Evolutionary conservation across 2,329 filamentous ascomycete genomes (phyloP), one percentile per base, ranked within the genome.

Genomic region (Aschersonia sp.): DNA sequence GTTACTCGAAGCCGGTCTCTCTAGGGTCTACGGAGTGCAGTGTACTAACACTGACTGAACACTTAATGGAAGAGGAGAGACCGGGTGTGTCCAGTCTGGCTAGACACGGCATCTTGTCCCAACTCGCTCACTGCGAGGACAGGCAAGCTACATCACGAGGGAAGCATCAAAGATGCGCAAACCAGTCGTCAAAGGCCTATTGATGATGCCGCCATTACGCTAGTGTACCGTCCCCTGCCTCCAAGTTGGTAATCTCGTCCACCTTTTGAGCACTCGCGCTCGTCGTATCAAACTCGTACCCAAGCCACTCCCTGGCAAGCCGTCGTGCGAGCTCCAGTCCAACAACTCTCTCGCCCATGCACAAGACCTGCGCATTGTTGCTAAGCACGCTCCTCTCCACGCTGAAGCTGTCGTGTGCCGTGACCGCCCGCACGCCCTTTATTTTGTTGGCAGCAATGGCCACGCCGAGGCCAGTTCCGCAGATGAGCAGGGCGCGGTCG

Each of bases 391-490:
- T 80, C 45, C 86, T 70, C 73, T 94, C 87, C 5, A 94, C 85
- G 48, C 77, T 82, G 70, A 89, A 94, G 54, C 80, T 82, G 61
- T 94, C 88, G 63, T 94, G 88, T 1, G 88, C 88, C 4, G 87
- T 94, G 20, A 94, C 88, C n/a, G 88, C 88, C 30, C 87, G 73
- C 51, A 94, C 79, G 5, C 87, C 87, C 49, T 80, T 82, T 53
- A 94, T 80, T 65, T 94, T 94, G 73, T 94, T 94, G 54, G 88
- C 88, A n/a, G 78, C 70, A 61, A 94, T 94, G 56, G 88, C 87
- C 5, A 94, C 88, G 28, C 88, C 88, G 5, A 94, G 75, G 0
- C 88, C 88, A 0, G 88, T 94, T 2, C 88, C 87, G 67, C 87
- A 94, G 68, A 94, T 86, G 42, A 89, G 69, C 40, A 94, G 72